Evolutionary conservation across 495 filamentous ascomycete genomes (phyloP).

Genomic region (Darksidea phi): DNA sequence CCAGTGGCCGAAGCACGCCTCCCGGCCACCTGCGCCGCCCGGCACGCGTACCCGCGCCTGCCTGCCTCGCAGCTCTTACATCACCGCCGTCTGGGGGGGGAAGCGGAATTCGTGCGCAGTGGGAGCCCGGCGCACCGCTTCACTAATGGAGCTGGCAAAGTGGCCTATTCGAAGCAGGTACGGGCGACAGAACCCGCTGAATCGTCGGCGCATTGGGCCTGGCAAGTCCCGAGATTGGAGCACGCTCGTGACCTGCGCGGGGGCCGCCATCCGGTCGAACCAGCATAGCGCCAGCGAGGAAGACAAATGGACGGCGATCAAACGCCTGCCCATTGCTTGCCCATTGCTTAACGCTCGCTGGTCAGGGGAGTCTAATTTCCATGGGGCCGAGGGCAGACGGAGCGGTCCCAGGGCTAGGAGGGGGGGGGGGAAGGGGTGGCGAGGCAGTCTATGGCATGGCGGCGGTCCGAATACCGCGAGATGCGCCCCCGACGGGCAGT

Average conservation of each 20-base stretch:
- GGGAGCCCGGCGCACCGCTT: background rate
- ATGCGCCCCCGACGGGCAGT: background rate
- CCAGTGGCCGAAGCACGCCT: background rate
- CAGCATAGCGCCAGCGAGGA: constrained; percentile 7
- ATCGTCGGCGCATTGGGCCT: background rate
- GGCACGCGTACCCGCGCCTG: background rate
- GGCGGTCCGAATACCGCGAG: background rate
- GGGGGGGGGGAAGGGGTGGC: no score
- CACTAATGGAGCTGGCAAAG: background rate
- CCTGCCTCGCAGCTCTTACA: background rate
- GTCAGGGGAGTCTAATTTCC: constrained; percentile 34
- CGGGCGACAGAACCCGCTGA: background rate
- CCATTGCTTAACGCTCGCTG: constrained; percentile 4
- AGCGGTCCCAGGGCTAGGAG: constrained; percentile 1
- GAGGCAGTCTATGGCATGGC: background rate
- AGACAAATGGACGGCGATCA: constrained; percentile 33
- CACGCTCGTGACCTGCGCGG: constrained; percentile 28
- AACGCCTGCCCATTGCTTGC: constrained; percentile 27
- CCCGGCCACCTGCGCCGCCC: constrained; percentile 1
- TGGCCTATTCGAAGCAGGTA: background rate
- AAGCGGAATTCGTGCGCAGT: background rate
- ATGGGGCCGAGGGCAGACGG: constrained; percentile 15
- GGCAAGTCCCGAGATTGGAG: constrained; percentile 21
- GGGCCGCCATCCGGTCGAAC: constrained; percentile 26
- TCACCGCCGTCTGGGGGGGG: background rate